Base-by-base conservation (phyloP, 768 basidiomycete genomes). In the Lyophyllum decastes region DNA sequence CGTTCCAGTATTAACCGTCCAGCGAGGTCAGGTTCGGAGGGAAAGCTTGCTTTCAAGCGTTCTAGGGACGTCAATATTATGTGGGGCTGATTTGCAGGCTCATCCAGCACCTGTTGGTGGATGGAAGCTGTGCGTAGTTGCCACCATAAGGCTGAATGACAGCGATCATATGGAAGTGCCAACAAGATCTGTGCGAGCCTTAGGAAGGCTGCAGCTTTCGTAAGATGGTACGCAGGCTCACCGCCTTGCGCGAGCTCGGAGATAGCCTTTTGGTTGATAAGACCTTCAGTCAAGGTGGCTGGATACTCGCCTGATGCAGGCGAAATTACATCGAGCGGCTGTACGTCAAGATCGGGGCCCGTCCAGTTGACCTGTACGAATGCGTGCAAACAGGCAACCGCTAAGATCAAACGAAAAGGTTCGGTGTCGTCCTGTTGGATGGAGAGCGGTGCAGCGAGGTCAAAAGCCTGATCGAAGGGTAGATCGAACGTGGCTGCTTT, bases 291-390 rank as follows among this genome's bases (percentile, higher is more conserved):
- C 52, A 70, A 53, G 25, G 70, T 54, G 26, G 27, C 44, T n/a
- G 64, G 46, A 30, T 19, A 22, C 8, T 69, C 61, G 26, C 64
- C 62, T 40, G 76, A 65, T 17, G 72, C 49, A 25, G 63, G 45
- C 41, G 70, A 64, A 35, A 81, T 61, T 38, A 81, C 61, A 53
- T 82, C 78, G 48, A 78, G 62, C 24, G 82, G 76, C 60, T 72
- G 71, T 60, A 95, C 70, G 58, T 85, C 76, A 43, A 97, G 81
- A 65, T 90, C 82, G 2, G 97, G 97, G 5, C 97, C 97, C 0
- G 95, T 98, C 94, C 95, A 99, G 72, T 99, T 99, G 26, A 78
- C 81, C 70, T 99, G 97, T 4, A 95, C 78, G 75, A 95, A 99
- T 0, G 92, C 85, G 61, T 97, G 94, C 22, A 98, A 78, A 60